These are phyloP conservation scores for Colletotrichum melonis DNA, from an alignment of 2,329 filamentous ascomycete genomes.

Conservation along the genomic window DNA sequence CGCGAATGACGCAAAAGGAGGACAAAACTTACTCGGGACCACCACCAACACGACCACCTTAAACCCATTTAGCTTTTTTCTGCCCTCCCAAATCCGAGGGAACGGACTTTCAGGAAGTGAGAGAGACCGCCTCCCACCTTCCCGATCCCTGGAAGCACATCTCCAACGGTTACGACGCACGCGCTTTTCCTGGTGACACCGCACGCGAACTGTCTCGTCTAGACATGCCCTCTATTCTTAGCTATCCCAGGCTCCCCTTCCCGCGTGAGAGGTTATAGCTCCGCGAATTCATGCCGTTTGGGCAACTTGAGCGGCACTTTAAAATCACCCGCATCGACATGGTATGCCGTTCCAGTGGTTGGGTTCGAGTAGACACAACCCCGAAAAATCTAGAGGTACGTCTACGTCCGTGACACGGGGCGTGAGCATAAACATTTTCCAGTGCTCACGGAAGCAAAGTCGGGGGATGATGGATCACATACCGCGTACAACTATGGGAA, in stretches of 20 bases:
- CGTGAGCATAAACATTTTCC: background rate
- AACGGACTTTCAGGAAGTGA: background rate
- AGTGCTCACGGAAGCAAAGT: background rate
- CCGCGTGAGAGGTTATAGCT: background rate
- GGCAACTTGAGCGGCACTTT: conserved; percentile 14
- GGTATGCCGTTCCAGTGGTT: conserved; percentile 14
- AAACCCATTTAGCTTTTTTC: conserved; percentile 22
- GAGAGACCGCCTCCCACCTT: background rate
- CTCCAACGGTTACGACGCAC: background rate
- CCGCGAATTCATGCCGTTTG: conserved; percentile 28
- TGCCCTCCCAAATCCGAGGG: background rate
- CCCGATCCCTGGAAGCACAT: background rate
- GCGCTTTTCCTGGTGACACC: background rate
- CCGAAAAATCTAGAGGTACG: background rate
- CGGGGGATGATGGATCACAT: background rate
- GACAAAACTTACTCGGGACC: background rate
- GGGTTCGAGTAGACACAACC: background rate
- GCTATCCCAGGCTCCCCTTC: background rate
- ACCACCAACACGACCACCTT: conserved; percentile 7
- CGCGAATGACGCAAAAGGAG: conserved; percentile 15
- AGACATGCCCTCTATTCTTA: conserved; percentile 33
- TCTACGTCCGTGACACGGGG: background rate
- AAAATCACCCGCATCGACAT: conserved; percentile 16
- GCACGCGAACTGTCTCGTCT: conserved; percentile 25
- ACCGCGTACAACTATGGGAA: background rate